A percentile compares a stretch with the other conserved stretches of the same genome.
phyloP scores from a whole-genome alignment of 208 protist genomes.

The Lotmaria passim region DNA sequence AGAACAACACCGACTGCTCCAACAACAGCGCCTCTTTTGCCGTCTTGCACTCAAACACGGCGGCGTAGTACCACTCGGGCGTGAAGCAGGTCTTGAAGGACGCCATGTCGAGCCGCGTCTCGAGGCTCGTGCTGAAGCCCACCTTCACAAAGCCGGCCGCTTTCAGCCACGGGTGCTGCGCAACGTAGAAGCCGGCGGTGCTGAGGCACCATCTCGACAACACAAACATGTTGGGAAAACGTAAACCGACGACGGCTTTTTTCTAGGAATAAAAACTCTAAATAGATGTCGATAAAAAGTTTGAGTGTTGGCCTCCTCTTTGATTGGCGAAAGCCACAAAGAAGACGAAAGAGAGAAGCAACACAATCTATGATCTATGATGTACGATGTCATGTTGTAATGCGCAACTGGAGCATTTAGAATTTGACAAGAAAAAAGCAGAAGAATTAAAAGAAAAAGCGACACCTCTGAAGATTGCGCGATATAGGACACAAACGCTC shows the following conservation, averaged over 20 bases:
- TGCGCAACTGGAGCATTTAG: too few species aligned
- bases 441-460: neutral
- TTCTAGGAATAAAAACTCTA: too few species aligned
- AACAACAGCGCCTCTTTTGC: constrained; percentile 66
- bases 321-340: neutral
- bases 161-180: constrained; percentile 69
- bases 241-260: too few species aligned
- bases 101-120: constrained; percentile 67
- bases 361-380: neutral
- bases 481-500: too few species aligned
- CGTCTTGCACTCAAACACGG: constrained; percentile 60
- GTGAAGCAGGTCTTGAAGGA: constrained; percentile 85
- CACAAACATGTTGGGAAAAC: constrained; percentile 22
- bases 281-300: too few species aligned
- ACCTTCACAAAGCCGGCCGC: constrained; percentile 70
- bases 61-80: constrained; percentile 69
- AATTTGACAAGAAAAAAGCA: neutral
- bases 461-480: too few species aligned
- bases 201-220: constrained; percentile 12
- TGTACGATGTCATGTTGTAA: too few species aligned
- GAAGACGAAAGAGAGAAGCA: neutral
- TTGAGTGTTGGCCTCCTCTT: too few species aligned
- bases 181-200: constrained; percentile 72
- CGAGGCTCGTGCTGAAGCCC: constrained; percentile 60
- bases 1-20: constrained; percentile 76